A percentile compares a stretch with the other conserved stretches of the same genome.
phyloP scores from a whole-genome alignment of 2,329 filamentous ascomycete genomes.

The Fusarium albidum region DNA sequence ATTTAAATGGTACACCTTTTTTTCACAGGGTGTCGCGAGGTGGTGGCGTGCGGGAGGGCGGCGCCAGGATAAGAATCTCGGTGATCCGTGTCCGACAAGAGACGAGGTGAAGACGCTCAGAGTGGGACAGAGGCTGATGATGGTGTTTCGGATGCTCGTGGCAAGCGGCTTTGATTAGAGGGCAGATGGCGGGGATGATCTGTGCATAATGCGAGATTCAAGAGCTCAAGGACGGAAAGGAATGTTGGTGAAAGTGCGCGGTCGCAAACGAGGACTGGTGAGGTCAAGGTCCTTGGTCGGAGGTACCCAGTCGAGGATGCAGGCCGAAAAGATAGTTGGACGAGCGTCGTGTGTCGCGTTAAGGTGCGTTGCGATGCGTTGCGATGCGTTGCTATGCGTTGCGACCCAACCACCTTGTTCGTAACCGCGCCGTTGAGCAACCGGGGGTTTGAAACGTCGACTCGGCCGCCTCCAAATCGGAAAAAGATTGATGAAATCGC shows the following conservation, averaged over 20 bases:
- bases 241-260: background rate
- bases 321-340: constrained; percentile 15
- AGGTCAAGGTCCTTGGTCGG: background rate
- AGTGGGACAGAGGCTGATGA: constrained; percentile 12
- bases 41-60: constrained; percentile 10
- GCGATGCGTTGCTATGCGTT: constrained; percentile 27
- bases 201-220: constrained; percentile 32
- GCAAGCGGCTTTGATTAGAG: constrained; percentile 28
- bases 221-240: constrained; percentile 6
- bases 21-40: constrained; percentile 13
- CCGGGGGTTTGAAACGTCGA: constrained; percentile 16
- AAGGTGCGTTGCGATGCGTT: constrained; percentile 20
- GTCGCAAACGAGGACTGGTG: constrained; percentile 10
- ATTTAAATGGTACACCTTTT: constrained; percentile 44
- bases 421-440: constrained; percentile 7
- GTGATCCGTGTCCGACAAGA: constrained; percentile 8
- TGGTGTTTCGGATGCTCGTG: constrained; percentile 25
- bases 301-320: constrained; percentile 5
- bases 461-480: constrained; percentile 16
- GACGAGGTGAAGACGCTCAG: constrained; percentile 3
- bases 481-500: constrained; percentile 21
- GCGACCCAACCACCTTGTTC: constrained; percentile 22
- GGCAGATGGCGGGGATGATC: constrained; percentile 23
- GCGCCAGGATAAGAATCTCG: constrained; percentile 1
- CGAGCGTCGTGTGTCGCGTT: constrained; percentile 7